These are phyloP conservation scores for Rhypophila decipiens DNA, from an alignment of 495 filamentous ascomycete genomes.

Conservation along the genomic window DNA sequence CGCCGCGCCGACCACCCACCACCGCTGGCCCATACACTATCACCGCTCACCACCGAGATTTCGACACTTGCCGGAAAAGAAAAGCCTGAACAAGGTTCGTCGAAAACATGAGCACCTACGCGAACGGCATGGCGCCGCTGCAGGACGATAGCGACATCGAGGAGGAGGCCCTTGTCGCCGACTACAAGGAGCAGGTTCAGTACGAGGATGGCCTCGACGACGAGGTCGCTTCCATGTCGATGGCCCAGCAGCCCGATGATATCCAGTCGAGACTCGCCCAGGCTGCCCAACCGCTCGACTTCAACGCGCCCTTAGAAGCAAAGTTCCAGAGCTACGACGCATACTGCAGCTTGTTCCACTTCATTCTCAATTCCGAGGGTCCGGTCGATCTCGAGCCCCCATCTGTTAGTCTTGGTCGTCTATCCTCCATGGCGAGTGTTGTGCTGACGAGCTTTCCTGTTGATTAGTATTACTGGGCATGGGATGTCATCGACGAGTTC, in stretches of 20 bases:
- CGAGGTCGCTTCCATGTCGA: slow-evolving; percentile 51
- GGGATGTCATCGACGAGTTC: slow-evolving; percentile 99
- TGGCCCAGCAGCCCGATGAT: slow-evolving; percentile 61
- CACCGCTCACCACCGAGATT: slow-evolving; percentile 2
- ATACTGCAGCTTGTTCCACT: slow-evolving; percentile 98
- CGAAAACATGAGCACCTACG: slow-evolving; percentile 45
- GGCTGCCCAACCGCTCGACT: slow-evolving; percentile 91
- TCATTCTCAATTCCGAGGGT: slow-evolving; percentile 96
- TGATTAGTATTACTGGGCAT: slow-evolving; percentile 92
- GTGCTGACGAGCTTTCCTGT: slow-evolving; percentile 14
- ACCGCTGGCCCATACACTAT: slow-evolving; percentile 1
- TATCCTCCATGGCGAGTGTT: not conserved
- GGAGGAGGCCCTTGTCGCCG: slow-evolving; percentile 88
- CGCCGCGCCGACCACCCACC: slow-evolving; percentile 12
- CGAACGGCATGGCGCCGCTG: slow-evolving; percentile 47
- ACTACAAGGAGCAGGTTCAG: slow-evolving; percentile 91
- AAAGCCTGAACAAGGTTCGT: not conserved
- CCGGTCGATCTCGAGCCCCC: slow-evolving; percentile 94
- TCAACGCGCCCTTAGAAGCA: slow-evolving; percentile 84
- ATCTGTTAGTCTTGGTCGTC: slow-evolving; percentile 58
- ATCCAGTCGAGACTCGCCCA: slow-evolving; percentile 84
- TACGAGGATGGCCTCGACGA: slow-evolving; percentile 78
- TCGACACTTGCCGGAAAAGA: slow-evolving; percentile 3
- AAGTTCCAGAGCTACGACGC: slow-evolving; percentile 98
- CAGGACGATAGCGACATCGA: slow-evolving; percentile 86